Evolutionary conservation across 768 basidiomycete genomes (phyloP).

Genomic region (Leccinum incarnatum): DNA sequence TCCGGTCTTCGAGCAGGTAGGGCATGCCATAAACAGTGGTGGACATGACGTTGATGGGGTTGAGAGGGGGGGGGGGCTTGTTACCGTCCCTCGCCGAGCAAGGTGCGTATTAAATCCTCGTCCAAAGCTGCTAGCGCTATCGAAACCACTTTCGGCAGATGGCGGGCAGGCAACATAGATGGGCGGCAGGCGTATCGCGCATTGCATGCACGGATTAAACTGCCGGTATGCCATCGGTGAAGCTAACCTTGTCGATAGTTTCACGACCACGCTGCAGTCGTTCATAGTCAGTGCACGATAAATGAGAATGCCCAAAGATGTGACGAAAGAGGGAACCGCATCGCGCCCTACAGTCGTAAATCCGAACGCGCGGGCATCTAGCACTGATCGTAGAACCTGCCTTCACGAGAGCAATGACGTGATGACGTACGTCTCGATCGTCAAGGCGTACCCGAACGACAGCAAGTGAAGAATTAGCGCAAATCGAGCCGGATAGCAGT

Average conservation of each 20-base stretch:
- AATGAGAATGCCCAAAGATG: conserved; percentile 11
- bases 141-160: conserved; percentile 23
- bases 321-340: conserved; percentile 19
- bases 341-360: conserved; percentile 17
- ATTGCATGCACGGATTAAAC: conserved; percentile 10
- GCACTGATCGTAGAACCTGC: conserved; percentile 9
- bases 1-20: conserved; percentile 63
- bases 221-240: conserved; percentile 21
- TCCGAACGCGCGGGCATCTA: conserved; percentile 5
- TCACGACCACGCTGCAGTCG: conserved; percentile 19
- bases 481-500: conserved; percentile 13
- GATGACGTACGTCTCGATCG: conserved; percentile 30
- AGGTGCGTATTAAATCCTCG: conserved; percentile 26
- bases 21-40: conserved; percentile 51
- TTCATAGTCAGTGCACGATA: conserved; percentile 10
- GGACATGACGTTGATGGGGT: conserved; percentile 17
- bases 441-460: conserved; percentile 26
- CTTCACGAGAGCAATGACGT: conserved; percentile 29
- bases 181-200: conserved; percentile 18
- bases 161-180: conserved; percentile 14
- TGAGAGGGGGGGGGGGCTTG: not conserved
- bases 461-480: conserved; percentile 6
- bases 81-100: not conserved
- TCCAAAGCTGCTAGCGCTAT: conserved; percentile 4
- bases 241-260: conserved; percentile 15